A percentile compares a stretch with the other conserved stretches of the same genome.
Evolutionary conservation across 2,329 filamentous ascomycete species (phyloP).

Genomic region (Metarhizium guizhouense): DNA sequence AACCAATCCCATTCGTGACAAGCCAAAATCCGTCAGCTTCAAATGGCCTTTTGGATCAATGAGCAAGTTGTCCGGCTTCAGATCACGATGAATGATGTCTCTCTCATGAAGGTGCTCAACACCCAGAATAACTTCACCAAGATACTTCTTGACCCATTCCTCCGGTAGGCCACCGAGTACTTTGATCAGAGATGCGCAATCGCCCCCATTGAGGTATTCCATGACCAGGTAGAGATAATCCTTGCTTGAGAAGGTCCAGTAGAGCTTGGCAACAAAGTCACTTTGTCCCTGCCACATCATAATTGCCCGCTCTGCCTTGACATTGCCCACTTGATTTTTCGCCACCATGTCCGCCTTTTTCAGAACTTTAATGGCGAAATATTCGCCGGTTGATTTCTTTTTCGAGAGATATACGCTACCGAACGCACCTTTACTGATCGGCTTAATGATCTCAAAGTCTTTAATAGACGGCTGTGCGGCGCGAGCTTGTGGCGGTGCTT

Average conservation of each 20-base stretch:
- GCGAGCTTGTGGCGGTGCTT: conserved; percentile 72
- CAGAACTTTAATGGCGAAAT: conserved; percentile 96
- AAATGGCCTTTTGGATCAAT: conserved; percentile 96
- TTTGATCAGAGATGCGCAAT: conserved; percentile 94
- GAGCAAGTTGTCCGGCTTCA: conserved; percentile 94
- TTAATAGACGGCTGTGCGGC: conserved; percentile 94
- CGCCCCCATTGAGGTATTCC: conserved; percentile 97
- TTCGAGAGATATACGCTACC: conserved; percentile 96
- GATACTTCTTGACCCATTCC: conserved; percentile 97
- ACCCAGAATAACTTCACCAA: conserved; percentile 92
- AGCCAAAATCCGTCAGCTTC: conserved; percentile 93
- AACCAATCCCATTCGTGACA: conserved; percentile 94
- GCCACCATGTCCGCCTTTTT: conserved; percentile 99
- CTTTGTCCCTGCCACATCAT: conserved; percentile 99
- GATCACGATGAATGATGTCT: conserved; percentile 90
- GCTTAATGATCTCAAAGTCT: conserved; percentile 98
- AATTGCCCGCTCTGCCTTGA: conserved; percentile 95
- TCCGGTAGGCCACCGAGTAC: conserved; percentile 85
- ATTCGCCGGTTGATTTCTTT: conserved; percentile 97
- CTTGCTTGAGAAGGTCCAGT: conserved; percentile 99
- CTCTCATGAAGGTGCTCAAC: conserved; percentile 92
- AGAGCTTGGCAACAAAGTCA: conserved; percentile 96
- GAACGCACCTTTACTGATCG: conserved; percentile 97
- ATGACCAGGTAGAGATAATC: conserved; percentile 98
- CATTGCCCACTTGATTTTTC: conserved; percentile 98